Percentiles rank a stretch among this genome's conserved stretches.
Evolutionary conservation across 2,329 filamentous ascomycete species (phyloP).

Genomic region (Fusarium ramigenum): DNA sequence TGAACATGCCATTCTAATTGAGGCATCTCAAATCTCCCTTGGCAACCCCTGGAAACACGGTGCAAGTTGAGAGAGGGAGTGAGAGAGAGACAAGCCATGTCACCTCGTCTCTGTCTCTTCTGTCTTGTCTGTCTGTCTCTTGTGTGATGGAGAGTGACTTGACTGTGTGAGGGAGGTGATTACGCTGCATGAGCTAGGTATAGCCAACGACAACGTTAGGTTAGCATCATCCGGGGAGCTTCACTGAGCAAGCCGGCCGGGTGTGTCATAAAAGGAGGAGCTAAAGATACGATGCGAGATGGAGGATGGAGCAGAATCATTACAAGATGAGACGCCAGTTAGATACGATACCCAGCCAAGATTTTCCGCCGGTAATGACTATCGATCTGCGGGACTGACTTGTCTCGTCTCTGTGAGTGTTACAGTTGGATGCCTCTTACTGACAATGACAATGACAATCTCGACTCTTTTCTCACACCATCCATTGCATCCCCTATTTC

Average conservation of each 20-base stretch:
- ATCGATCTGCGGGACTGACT: slow-evolving; percentile 14
- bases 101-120: slow-evolving; percentile 2
- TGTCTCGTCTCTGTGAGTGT: not conserved
- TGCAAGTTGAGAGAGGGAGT: not conserved
- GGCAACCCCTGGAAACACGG: slow-evolving; percentile 15
- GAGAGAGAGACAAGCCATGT: slow-evolving; percentile 20
- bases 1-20: slow-evolving; percentile 31
- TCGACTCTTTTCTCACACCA: slow-evolving; percentile 27
- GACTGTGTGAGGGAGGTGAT: not conserved
- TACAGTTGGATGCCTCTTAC: not conserved
- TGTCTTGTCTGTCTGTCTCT: not conserved
- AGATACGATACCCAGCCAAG: slow-evolving; percentile 16
- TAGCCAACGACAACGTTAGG: not conserved
- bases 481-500: slow-evolving; percentile 12
- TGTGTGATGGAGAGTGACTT: not conserved
- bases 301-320: slow-evolving; percentile 13
- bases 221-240: slow-evolving; percentile 29
- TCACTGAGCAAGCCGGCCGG: slow-evolving; percentile 27
- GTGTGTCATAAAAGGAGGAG: slow-evolving; percentile 20
- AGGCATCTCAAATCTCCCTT: slow-evolving; percentile 31
- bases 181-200: slow-evolving; percentile 10
- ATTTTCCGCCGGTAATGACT: slow-evolving; percentile 27
- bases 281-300: slow-evolving; percentile 9
- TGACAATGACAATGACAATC: slow-evolving; percentile 9
- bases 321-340: slow-evolving; percentile 32